These are phyloP conservation scores for Astraeus odoratus DNA, from an alignment of 768 basidiomycete species.

Conservation along the genomic window DNA sequence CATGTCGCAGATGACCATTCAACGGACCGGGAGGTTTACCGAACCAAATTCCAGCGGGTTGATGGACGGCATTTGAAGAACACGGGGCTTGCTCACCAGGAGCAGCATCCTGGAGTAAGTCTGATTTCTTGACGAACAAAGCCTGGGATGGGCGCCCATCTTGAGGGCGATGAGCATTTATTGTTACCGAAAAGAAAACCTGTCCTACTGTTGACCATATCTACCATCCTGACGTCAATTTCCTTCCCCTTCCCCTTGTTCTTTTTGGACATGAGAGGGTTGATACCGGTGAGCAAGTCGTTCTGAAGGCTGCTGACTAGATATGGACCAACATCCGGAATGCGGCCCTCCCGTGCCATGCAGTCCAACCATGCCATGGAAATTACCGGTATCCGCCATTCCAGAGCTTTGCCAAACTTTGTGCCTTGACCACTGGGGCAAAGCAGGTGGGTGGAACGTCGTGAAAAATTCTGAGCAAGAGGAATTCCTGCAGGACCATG, in stretches of 20 bases:
- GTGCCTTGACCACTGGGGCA: conserved; percentile 64
- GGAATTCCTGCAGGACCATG: conserved; percentile 39
- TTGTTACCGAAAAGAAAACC: neutral
- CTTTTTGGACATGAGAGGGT: conserved; percentile 11
- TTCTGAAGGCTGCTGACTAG: conserved; percentile 25
- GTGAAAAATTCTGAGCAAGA: conserved; percentile 52
- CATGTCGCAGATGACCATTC: conserved; percentile 16
- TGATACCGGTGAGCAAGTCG: conserved; percentile 35
- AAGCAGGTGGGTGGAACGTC: conserved; percentile 71
- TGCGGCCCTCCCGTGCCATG: conserved; percentile 45
- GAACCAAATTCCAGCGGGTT: conserved; percentile 14
- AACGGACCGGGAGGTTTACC: conserved; percentile 31
- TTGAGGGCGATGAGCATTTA: conserved; percentile 2
- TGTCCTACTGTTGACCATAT: conserved; percentile 33
- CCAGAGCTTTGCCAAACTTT: conserved; percentile 71
- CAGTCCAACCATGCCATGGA: conserved; percentile 61
- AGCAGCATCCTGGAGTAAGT: conserved; percentile 15
- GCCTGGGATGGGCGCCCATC: conserved; percentile 3
- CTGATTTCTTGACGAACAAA: conserved; percentile 15
- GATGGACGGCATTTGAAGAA: conserved; percentile 1
- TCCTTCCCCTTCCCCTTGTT: conserved; percentile 30
- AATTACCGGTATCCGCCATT: conserved; percentile 77
- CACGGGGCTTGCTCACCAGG: neutral
- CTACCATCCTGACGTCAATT: conserved; percentile 24
- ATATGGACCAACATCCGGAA: conserved; percentile 34